Evolutionary conservation across 768 basidiomycete species (phyloP).

Genomic region (Tephrocybe sp.): DNA sequence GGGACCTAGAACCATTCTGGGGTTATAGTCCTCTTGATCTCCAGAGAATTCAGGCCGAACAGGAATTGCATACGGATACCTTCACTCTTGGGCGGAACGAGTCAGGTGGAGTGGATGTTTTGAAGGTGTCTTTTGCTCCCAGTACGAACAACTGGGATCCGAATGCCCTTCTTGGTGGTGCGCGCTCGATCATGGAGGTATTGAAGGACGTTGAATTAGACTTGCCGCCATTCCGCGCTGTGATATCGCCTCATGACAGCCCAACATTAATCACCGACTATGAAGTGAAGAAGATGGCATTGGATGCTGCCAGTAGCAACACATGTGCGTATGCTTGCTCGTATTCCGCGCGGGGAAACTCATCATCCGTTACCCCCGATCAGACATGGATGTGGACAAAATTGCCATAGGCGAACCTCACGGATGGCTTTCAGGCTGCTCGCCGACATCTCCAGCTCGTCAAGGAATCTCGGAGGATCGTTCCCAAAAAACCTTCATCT

Average conservation of each 20-base stretch:
- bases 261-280: constrained; percentile 27
- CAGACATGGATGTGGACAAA: constrained; percentile 17
- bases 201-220: constrained; percentile 28
- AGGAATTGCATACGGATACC: constrained; percentile 30
- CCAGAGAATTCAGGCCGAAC: constrained; percentile 23
- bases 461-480: constrained; percentile 15
- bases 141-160: constrained; percentile 15
- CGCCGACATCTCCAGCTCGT: constrained; percentile 24
- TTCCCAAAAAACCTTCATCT: constrained; percentile 32
- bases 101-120: constrained; percentile 10
- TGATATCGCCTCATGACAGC: constrained; percentile 34
- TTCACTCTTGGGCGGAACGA: constrained; percentile 35
- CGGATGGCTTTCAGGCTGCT: constrained; percentile 26
- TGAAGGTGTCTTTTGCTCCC: constrained; percentile 15
- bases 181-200: constrained; percentile 22
- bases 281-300: constrained; percentile 14
- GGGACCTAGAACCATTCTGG: constrained; percentile 44
- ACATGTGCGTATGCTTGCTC: constrained; percentile 10
- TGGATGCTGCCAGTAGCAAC: constrained; percentile 14
- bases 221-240: constrained; percentile 37
- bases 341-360: background rate
- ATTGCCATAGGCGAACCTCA: constrained; percentile 8
- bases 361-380: background rate
- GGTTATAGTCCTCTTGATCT: constrained; percentile 36
- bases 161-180: constrained; percentile 18